Evolutionary conservation across 352 stramenopile species (phyloP).

Genomic region (Aphanomyces cochlioides): DNA sequence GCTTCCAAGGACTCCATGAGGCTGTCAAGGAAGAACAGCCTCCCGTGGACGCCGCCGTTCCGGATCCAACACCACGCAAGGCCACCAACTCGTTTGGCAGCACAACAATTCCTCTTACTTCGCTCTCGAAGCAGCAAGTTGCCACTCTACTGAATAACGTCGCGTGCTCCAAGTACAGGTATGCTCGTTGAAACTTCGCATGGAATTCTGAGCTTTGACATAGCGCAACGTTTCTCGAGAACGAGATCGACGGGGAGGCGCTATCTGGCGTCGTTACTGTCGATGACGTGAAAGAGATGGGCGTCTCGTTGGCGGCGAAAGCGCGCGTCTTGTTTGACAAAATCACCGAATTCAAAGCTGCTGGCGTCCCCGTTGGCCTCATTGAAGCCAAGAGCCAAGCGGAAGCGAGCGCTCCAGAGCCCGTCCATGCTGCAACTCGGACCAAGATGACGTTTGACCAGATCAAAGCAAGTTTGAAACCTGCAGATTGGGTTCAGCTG

Average conservation of each 20-base stretch:
- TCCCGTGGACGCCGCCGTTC: neutral
- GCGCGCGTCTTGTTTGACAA: slow-evolving; percentile 13
- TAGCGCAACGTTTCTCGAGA: slow-evolving; percentile 9
- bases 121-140: slow-evolving; percentile 2
- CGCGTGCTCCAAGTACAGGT: slow-evolving; percentile 7
- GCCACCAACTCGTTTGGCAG: too few relatives aligned
- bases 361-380: neutral
- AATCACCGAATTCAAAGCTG: slow-evolving; percentile 9
- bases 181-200: neutral
- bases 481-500: neutral
- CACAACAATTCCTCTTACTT: neutral
- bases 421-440: too few relatives aligned
- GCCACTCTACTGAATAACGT: neutral
- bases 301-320: neutral
- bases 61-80: too few relatives aligned
- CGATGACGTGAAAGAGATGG: neutral
- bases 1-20: neutral
- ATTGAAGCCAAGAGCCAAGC: neutral
- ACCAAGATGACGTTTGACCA: neutral
- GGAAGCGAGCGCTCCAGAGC: too few relatives aligned
- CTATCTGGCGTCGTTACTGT: neutral
- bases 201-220: neutral
- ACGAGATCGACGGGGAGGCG: neutral
- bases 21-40: neutral
- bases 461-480: neutral